Percentiles rank a stretch among this genome's conserved stretches.
Evolutionary conservation across 2,329 filamentous ascomycete genomes (phyloP).

Genomic region (Arthrobotrys musiformis): DNA sequence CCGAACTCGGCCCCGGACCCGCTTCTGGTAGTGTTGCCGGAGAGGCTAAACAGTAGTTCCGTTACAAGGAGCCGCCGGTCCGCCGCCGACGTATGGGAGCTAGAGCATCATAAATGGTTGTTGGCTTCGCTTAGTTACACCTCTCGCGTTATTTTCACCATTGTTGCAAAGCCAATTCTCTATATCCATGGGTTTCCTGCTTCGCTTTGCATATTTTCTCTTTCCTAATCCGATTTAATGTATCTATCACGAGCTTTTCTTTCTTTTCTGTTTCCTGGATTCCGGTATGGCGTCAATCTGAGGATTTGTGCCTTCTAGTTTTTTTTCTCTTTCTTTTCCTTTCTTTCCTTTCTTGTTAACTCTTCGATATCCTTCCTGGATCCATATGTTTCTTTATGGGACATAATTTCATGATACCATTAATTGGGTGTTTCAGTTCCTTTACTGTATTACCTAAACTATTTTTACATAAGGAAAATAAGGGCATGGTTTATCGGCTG

Average conservation of each 20-base stretch:
- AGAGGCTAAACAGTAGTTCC: conserved; percentile 14
- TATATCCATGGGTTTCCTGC: neutral
- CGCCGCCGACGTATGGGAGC: neutral
- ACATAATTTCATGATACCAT: neutral
- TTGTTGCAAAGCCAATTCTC: neutral
- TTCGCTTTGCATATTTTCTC: neutral
- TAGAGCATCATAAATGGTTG: neutral
- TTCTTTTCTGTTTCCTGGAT: conserved; percentile 1
- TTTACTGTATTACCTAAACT: conserved; percentile 18
- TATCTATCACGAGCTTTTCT: neutral
- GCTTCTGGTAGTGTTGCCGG: conserved; percentile 11
- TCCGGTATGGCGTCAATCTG: conserved; percentile 9
- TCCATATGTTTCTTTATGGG: neutral
- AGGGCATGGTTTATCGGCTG: neutral
- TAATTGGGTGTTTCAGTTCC: conserved; percentile 16
- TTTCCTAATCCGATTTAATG: neutral
- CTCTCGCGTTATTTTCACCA: neutral
- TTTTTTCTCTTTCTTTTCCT: neutral
- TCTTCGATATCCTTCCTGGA: neutral
- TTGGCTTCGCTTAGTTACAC: neutral
- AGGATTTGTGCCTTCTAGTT: conserved; percentile 2
- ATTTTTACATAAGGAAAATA: neutral
- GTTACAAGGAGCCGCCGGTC: neutral
- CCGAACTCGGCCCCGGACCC: conserved; percentile 13
- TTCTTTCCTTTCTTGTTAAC: neutral